Evolutionary conservation across 179 eudicot species (phyloP).

Genomic region (Heliamphora pulchella): DNA sequence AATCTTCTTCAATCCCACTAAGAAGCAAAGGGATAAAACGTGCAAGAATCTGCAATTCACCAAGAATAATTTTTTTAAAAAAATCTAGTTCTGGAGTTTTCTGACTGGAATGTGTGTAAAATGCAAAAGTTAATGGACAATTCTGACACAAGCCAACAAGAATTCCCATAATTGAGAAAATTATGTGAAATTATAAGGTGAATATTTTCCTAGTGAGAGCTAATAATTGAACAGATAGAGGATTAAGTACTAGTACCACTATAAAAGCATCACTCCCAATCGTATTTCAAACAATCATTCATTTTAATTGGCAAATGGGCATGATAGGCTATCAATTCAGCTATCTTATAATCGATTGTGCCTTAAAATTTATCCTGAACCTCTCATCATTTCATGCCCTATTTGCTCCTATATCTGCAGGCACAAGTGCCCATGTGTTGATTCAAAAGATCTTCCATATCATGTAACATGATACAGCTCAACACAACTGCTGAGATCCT

Average conservation of each 20-base stretch:
- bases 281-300: background rate
- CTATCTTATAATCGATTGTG: background rate
- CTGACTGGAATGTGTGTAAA: background rate
- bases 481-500: background rate
- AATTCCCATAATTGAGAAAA: background rate
- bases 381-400: background rate
- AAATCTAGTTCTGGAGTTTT: background rate
- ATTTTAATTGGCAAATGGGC: slow-evolving; percentile 2
- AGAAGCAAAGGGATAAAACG: slow-evolving; percentile 72
- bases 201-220: background rate
- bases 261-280: background rate
- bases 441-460: background rate
- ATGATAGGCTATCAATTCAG: slow-evolving; percentile 9
- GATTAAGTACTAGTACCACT: background rate
- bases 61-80: background rate
- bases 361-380: background rate
- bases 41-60: slow-evolving; percentile 70
- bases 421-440: background rate
- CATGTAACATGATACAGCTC: background rate
- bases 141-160: background rate
- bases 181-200: background rate
- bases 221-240: background rate
- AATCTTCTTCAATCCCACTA: slow-evolving; percentile 75
- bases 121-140: background rate
- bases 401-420: background rate